Conservation (phyloP, 176 grass and related monocot genomes). For the Zea luxurians region DNA sequence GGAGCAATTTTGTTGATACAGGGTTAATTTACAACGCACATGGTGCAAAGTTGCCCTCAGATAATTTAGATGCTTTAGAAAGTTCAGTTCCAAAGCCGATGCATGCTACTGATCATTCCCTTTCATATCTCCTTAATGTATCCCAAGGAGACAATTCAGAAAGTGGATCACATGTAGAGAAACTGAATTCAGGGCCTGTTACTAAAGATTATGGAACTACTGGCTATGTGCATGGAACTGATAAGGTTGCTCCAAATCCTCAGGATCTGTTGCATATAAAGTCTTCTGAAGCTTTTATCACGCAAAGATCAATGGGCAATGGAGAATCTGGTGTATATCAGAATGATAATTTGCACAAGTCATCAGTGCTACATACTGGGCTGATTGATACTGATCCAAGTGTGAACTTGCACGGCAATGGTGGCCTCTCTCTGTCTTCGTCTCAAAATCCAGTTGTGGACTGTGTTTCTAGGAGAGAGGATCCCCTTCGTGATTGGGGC, state of each 20-base stretch:
- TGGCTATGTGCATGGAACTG: constrained; percentile 12
- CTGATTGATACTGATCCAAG: constrained; percentile 27
- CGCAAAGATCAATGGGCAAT: constrained; percentile 18
- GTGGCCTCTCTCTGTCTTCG: constrained; percentile 17
- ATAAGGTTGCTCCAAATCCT: constrained; percentile 24
- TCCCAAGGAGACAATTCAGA: constrained; percentile 37
- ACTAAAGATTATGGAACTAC: constrained; percentile 35
- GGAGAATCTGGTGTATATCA: constrained; percentile 11
- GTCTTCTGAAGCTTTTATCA: constrained; percentile 36
- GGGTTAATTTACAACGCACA: not conserved
- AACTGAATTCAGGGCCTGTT: constrained; percentile 26
- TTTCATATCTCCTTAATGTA: constrained; percentile 36
- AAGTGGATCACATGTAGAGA: constrained; percentile 13
- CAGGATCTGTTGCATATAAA: constrained; percentile 38
- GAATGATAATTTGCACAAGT: constrained; percentile 33
- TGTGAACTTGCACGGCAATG: constrained; percentile 22
- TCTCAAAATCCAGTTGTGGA: constrained; percentile 30
- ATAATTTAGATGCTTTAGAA: constrained; percentile 58
- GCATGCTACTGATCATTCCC: constrained; percentile 39
- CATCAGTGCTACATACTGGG: constrained; percentile 28
- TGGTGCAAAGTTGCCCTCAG: constrained; percentile 45
- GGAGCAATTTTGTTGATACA: constrained; percentile 24
- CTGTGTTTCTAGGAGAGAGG: constrained; percentile 35
- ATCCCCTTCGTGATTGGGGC: constrained; percentile 32
- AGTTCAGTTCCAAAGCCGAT: constrained; percentile 40